Percentiles rank a stretch among this genome's conserved stretches.
phyloP scores from a whole-genome alignment of 2,329 filamentous ascomycete species.

The Cladosporium phlei region DNA sequence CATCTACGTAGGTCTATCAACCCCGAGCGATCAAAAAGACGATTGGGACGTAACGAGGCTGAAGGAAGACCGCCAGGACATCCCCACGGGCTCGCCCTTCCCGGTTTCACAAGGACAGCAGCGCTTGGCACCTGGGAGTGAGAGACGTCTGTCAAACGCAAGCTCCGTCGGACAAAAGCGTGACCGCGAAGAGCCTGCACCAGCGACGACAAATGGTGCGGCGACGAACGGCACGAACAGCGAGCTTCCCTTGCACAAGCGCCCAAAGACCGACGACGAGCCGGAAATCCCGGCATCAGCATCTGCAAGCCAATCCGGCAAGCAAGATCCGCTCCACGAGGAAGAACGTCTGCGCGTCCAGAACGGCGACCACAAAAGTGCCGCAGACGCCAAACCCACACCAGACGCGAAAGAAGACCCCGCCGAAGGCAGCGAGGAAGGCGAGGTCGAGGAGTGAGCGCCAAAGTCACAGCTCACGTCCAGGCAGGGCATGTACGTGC shows the following conservation, averaged over 20 bases:
- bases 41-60: slow-evolving; percentile 31
- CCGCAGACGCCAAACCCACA: slow-evolving; percentile 19
- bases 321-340: slow-evolving; percentile 22
- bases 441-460: slow-evolving; percentile 41
- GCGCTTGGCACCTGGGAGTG: slow-evolving; percentile 22
- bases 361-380: slow-evolving; percentile 25
- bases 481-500: background rate
- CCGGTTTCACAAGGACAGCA: slow-evolving; percentile 16
- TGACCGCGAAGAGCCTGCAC: slow-evolving; percentile 23
- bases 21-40: slow-evolving; percentile 31
- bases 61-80: slow-evolving; percentile 19
- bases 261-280: slow-evolving; percentile 9
- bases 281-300: slow-evolving; percentile 14
- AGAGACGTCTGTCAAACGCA: slow-evolving; percentile 27
- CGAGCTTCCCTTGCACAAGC: slow-evolving; percentile 8
- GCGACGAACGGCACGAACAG: slow-evolving; percentile 15
- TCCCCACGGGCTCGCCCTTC: slow-evolving; percentile 19
- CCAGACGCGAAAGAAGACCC: slow-evolving; percentile 18
- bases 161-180: slow-evolving; percentile 29
- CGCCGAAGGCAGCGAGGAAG: slow-evolving; percentile 41
- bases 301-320: slow-evolving; percentile 14
- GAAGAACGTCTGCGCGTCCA: slow-evolving; percentile 27
- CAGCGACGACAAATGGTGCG: slow-evolving; percentile 15
- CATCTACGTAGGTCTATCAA: slow-evolving; percentile 45
- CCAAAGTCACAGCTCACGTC: background rate